These are phyloP conservation scores for Microsporum audouinii DNA, from an alignment of 2,329 filamentous ascomycete genomes.

Conservation along the genomic window DNA sequence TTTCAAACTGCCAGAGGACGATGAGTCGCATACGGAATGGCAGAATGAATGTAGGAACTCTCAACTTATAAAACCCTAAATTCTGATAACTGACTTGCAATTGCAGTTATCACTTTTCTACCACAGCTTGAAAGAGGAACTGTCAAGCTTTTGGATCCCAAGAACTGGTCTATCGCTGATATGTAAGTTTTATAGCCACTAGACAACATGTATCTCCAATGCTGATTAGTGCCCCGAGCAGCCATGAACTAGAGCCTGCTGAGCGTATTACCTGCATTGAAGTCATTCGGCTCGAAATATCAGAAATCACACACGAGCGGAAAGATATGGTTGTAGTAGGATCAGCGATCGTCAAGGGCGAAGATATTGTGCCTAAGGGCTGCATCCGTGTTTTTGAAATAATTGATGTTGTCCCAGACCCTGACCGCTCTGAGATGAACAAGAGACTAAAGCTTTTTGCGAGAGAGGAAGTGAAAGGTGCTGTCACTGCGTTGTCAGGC, in stretches of 20 bases:
- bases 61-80: not conserved
- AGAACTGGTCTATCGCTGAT: slow-evolving; percentile 68
- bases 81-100: not conserved
- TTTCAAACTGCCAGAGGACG: slow-evolving; percentile 78
- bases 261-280: slow-evolving; percentile 75
- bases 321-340: slow-evolving; percentile 73
- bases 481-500: slow-evolving; percentile 74
- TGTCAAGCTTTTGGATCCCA: slow-evolving; percentile 67
- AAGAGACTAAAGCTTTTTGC: slow-evolving; percentile 74
- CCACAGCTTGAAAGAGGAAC: slow-evolving; percentile 61
- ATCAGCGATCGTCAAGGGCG: slow-evolving; percentile 73
- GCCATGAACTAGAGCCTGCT: slow-evolving; percentile 33
- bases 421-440: slow-evolving; percentile 72
- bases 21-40: slow-evolving; percentile 72
- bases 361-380: slow-evolving; percentile 78
- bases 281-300: slow-evolving; percentile 75
- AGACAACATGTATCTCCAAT: not conserved
- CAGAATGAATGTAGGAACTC: slow-evolving; percentile 48
- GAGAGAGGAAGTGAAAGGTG: slow-evolving; percentile 83
- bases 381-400: slow-evolving; percentile 85
- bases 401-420: slow-evolving; percentile 81
- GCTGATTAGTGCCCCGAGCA: not conserved
- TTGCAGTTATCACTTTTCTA: slow-evolving; percentile 41
- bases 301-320: slow-evolving; percentile 79
- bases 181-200: slow-evolving; percentile 28